phyloP scores from a whole-genome alignment of 1,284 basidiomycete species.

The Heterobasidion irregulare region DNA sequence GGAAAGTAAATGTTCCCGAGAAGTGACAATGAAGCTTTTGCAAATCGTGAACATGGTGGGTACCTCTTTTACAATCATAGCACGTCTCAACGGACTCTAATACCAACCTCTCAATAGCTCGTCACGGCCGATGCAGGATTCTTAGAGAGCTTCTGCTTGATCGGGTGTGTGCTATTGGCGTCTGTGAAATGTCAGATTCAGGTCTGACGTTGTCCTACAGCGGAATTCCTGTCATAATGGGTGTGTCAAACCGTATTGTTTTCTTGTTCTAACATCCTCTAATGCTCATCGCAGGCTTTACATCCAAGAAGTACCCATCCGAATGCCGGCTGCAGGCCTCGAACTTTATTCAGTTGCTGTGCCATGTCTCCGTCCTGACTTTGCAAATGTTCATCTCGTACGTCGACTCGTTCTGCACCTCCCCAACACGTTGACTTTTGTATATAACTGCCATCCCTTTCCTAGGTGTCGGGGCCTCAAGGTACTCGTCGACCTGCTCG shows the following conservation, averaged over 20 bases:
- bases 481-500: conserved; percentile 90
- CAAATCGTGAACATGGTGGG: conserved; percentile 85
- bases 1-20: conserved; percentile 75
- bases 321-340: conserved; percentile 95
- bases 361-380: conserved; percentile 88
- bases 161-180: conserved; percentile 50
- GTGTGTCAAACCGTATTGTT: conserved; percentile 31
- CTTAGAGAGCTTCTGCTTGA: conserved; percentile 91
- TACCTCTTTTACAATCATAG: background rate
- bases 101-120: conserved; percentile 41
- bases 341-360: conserved; percentile 87
- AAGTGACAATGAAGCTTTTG: conserved; percentile 78
- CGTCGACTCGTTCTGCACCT: conserved; percentile 19
- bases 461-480: conserved; percentile 85
- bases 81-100: background rate
- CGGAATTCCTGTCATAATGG: conserved; percentile 89
- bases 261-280: conserved; percentile 1
- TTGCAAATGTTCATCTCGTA: conserved; percentile 97
- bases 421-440: background rate
- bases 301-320: conserved; percentile 88
- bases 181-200: background rate
- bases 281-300: conserved; percentile 51
- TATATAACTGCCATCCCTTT: background rate
- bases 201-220: conserved; percentile 25
- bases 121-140: conserved; percentile 81